phyloP scores from a whole-genome alignment of 225 moss, liverwort and hornwort species.

The Straminergon stramineum region DNA sequence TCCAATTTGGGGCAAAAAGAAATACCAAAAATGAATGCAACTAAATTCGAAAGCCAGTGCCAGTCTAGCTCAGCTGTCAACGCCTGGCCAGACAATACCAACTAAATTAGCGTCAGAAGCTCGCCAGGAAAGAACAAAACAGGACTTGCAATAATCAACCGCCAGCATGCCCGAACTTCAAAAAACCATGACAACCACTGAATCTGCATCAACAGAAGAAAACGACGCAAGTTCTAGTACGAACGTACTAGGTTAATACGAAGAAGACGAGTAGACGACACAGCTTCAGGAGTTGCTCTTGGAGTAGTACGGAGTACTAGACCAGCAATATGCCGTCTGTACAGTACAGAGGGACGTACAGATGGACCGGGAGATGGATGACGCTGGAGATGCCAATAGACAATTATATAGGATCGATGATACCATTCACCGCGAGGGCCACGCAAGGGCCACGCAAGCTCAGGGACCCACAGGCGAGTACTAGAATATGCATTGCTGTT shows the following conservation, averaged over 20 bases:
- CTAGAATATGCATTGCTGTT: neutral
- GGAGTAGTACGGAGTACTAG: neutral
- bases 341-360: neutral
- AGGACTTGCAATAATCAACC: neutral
- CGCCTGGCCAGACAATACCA: neutral
- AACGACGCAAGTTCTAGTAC: neutral
- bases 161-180: neutral
- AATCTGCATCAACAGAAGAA: too few species aligned
- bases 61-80: neutral
- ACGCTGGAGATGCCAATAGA: neutral
- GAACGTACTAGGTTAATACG: neutral
- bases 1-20: too few species aligned
- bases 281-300: neutral
- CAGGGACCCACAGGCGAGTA: neutral
- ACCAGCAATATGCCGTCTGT: neutral
- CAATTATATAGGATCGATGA: neutral
- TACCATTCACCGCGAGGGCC: neutral
- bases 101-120: neutral
- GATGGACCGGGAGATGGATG: too few species aligned
- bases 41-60: neutral
- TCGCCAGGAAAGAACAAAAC: neutral
- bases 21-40: neutral
- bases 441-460: neutral
- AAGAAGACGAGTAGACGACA: neutral
- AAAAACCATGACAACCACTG: too few species aligned